These are phyloP conservation scores for Amauroascus niger DNA, from an alignment of 2,329 filamentous ascomycete species.

Conservation along the genomic window DNA sequence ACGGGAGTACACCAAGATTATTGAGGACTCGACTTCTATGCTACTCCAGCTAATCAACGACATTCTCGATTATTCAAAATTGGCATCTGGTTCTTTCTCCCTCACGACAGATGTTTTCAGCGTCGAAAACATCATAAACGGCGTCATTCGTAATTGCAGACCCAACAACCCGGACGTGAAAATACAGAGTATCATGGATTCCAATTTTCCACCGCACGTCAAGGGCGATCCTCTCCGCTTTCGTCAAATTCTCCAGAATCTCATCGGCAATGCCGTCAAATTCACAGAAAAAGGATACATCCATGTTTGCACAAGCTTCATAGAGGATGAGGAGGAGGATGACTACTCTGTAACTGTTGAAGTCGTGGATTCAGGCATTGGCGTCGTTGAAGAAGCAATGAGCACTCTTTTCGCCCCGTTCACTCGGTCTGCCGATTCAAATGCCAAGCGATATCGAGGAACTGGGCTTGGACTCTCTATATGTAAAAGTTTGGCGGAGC, in stretches of 20 bases:
- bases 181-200: conserved; percentile 38
- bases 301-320: conserved; percentile 35
- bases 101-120: conserved; percentile 46
- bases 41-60: conserved; percentile 55
- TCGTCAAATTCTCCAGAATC: conserved; percentile 53
- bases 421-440: conserved; percentile 46
- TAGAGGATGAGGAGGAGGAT: conserved; percentile 34
- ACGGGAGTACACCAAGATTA: conserved; percentile 47
- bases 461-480: conserved; percentile 51
- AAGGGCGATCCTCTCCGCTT: conserved; percentile 52
- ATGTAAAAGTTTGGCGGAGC: conserved; percentile 47
- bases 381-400: conserved; percentile 39
- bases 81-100: conserved; percentile 51
- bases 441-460: conserved; percentile 46
- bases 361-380: conserved; percentile 48
- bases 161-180: conserved; percentile 40
- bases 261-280: conserved; percentile 52
- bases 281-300: conserved; percentile 51
- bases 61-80: conserved; percentile 57
- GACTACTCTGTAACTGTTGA: conserved; percentile 40
- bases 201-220: conserved; percentile 42
- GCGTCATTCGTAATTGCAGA: conserved; percentile 45
- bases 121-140: conserved; percentile 37
- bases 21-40: conserved; percentile 51
- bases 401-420: conserved; percentile 48